Evolutionary conservation across 345 rosid genomes (phyloP).

Genomic region (Carallia pectinifolia): DNA sequence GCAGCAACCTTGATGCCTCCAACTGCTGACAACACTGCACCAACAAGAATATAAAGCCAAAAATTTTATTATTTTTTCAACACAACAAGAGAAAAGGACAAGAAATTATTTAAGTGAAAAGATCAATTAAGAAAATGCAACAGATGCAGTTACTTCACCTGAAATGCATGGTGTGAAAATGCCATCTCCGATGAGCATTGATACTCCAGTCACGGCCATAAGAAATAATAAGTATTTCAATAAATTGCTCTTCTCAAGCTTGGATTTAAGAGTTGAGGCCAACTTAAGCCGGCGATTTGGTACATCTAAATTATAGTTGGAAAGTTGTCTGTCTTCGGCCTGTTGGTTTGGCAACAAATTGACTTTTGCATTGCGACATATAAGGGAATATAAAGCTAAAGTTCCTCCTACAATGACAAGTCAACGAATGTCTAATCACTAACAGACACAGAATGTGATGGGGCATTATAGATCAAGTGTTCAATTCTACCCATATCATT

Average conservation of each 20-base stretch:
- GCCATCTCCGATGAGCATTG: slow-evolving; percentile 67
- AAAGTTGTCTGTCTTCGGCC: slow-evolving; percentile 37
- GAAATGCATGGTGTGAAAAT: slow-evolving; percentile 60
- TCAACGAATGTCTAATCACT: not conserved
- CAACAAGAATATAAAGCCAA: too few species aligned
- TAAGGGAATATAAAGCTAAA: slow-evolving; percentile 48
- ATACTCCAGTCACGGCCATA: slow-evolving; percentile 49
- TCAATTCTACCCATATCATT: not conserved
- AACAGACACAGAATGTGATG: not conserved
- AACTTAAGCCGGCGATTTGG: slow-evolving; percentile 26
- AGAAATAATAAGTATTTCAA: slow-evolving; percentile 39
- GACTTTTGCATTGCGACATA: slow-evolving; percentile 47
- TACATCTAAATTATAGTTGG: slow-evolving; percentile 30
- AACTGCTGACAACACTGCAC: slow-evolving; percentile 48
- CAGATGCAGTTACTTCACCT: slow-evolving; percentile 16
- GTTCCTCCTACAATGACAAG: slow-evolving; percentile 41
- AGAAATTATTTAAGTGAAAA: too few species aligned
- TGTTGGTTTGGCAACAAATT: slow-evolving; percentile 48
- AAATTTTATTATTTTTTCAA: too few species aligned
- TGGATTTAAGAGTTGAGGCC: slow-evolving; percentile 33
- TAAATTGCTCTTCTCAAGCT: slow-evolving; percentile 31
- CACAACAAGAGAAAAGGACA: too few species aligned
- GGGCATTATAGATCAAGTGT: not conserved
- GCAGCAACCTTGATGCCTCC: slow-evolving; percentile 46
- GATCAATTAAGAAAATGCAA: too few species aligned